Conservation (phyloP, 352 stramenopile genomes). For the Pythium pyrilobum region DNA sequence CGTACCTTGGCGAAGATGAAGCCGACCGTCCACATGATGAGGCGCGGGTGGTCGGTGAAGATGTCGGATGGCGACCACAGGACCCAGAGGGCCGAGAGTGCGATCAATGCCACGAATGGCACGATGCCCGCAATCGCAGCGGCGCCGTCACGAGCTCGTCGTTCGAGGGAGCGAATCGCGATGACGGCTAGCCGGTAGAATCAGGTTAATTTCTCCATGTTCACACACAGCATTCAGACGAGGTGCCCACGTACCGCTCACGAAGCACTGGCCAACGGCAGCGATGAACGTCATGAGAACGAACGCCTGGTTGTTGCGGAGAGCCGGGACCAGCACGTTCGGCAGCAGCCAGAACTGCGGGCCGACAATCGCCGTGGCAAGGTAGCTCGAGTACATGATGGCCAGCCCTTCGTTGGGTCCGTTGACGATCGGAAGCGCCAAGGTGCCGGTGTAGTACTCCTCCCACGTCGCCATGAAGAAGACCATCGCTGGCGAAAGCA, state of each 20-base stretch:
- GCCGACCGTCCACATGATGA: slow-evolving; percentile 84
- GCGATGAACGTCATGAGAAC: slow-evolving; percentile 65
- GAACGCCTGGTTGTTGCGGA: slow-evolving; percentile 80
- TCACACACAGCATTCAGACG: no score
- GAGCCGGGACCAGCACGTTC: slow-evolving; percentile 48
- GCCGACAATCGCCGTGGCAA: slow-evolving; percentile 55
- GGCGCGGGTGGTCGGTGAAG: slow-evolving; percentile 71
- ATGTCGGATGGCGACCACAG: slow-evolving; percentile 78
- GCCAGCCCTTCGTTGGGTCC: slow-evolving; percentile 95
- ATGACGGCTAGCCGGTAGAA: slow-evolving; percentile 33
- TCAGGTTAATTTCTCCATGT: background rate
- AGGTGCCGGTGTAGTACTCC: slow-evolving; percentile 95
- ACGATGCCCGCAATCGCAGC: slow-evolving; percentile 57
- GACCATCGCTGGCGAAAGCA: slow-evolving; percentile 71
- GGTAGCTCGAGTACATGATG: slow-evolving; percentile 84
- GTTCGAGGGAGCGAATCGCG: slow-evolving; percentile 60
- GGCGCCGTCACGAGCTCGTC: slow-evolving; percentile 49
- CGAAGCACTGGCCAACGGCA: slow-evolving; percentile 59
- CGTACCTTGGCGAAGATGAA: slow-evolving; percentile 77
- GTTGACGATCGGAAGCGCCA: slow-evolving; percentile 95
- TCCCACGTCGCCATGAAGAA: slow-evolving; percentile 99
- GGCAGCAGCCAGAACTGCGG: slow-evolving; percentile 62
- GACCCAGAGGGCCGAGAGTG: slow-evolving; percentile 67
- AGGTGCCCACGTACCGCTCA: slow-evolving; percentile 50
- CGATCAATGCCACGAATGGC: slow-evolving; percentile 63